Evolutionary conservation across 2,329 filamentous ascomycete species (phyloP).

Genomic region (Aureobasidium sp.): DNA sequence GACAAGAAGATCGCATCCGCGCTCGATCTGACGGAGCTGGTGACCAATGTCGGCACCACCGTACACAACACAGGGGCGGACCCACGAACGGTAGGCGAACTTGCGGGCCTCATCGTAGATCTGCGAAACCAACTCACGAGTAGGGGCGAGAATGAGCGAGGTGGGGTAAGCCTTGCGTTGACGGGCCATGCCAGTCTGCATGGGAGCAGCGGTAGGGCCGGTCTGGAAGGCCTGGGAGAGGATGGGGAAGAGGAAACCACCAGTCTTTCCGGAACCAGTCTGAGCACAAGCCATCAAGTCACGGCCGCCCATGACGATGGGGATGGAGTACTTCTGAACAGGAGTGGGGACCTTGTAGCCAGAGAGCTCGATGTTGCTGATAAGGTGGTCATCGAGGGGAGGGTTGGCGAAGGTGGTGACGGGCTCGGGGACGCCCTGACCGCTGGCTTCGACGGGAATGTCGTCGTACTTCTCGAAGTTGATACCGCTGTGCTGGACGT

Average conservation of each 20-base stretch:
- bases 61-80: constrained; percentile 95
- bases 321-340: constrained; percentile 98
- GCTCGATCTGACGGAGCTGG: constrained; percentile 96
- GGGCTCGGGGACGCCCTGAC: constrained; percentile 85
- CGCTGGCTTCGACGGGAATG: constrained; percentile 95
- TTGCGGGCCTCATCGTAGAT: constrained; percentile 97
- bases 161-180: constrained; percentile 98
- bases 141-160: constrained; percentile 89
- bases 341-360: constrained; percentile 94
- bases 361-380: constrained; percentile 87
- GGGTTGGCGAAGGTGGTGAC: constrained; percentile 88
- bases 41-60: constrained; percentile 98
- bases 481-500: constrained; percentile 96
- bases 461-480: constrained; percentile 99
- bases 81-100: constrained; percentile 98
- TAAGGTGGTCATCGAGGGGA: constrained; percentile 86
- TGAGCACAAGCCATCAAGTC: constrained; percentile 99
- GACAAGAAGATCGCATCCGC: constrained; percentile 91
- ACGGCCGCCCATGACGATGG: constrained; percentile 95
- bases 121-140: constrained; percentile 96
- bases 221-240: constrained; percentile 93
- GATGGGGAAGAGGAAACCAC: constrained; percentile 98
- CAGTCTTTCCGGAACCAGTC: constrained; percentile 99
- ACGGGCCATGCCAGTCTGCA: constrained; percentile 71
- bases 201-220: constrained; percentile 67